Percentiles rank a stretch among this genome's conserved stretches.
These are phyloP conservation scores for Lentinula lateritia DNA, from an alignment of 768 basidiomycete genomes.

Conservation along the genomic window DNA sequence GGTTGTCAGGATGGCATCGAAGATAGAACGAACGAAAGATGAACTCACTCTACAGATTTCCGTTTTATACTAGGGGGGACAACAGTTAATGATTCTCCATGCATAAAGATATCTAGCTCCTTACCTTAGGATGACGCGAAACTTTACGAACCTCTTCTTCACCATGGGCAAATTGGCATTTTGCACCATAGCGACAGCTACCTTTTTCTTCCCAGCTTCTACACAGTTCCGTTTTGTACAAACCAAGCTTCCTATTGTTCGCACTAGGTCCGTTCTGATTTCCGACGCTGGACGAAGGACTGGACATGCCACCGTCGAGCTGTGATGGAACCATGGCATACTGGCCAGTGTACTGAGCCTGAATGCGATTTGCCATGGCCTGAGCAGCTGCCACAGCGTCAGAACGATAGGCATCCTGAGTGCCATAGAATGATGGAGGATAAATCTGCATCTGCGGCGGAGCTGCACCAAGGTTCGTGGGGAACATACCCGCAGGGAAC, in stretches of 20 bases:
- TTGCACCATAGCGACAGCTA: slow-evolving; percentile 75
- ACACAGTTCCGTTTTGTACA: slow-evolving; percentile 90
- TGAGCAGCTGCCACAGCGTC: slow-evolving; percentile 38
- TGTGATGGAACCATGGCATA: slow-evolving; percentile 34
- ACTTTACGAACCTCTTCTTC: slow-evolving; percentile 83
- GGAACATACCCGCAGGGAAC: slow-evolving; percentile 58
- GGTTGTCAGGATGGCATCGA: background rate
- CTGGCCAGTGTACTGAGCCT: slow-evolving; percentile 54
- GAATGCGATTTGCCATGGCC: slow-evolving; percentile 57
- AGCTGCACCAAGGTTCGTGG: slow-evolving; percentile 33
- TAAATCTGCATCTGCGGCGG: slow-evolving; percentile 56
- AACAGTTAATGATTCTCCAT: background rate
- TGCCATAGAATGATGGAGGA: slow-evolving; percentile 62
- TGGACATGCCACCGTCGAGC: slow-evolving; percentile 31
- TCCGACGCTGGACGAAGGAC: slow-evolving; percentile 27
- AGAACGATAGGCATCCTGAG: slow-evolving; percentile 51
- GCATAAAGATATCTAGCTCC: slow-evolving; percentile 8
- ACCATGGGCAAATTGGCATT: slow-evolving; percentile 93
- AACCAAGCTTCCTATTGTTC: slow-evolving; percentile 84
- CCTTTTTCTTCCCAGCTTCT: slow-evolving; percentile 93
- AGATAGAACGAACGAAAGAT: background rate
- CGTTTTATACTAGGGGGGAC: slow-evolving; percentile 70
- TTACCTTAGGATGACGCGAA: slow-evolving; percentile 84
- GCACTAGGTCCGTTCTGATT: slow-evolving; percentile 72
- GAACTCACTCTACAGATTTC: slow-evolving; percentile 81